Evolutionary conservation across 441 rosid species (phyloP).

Genomic region (Sinapis alba): DNA sequence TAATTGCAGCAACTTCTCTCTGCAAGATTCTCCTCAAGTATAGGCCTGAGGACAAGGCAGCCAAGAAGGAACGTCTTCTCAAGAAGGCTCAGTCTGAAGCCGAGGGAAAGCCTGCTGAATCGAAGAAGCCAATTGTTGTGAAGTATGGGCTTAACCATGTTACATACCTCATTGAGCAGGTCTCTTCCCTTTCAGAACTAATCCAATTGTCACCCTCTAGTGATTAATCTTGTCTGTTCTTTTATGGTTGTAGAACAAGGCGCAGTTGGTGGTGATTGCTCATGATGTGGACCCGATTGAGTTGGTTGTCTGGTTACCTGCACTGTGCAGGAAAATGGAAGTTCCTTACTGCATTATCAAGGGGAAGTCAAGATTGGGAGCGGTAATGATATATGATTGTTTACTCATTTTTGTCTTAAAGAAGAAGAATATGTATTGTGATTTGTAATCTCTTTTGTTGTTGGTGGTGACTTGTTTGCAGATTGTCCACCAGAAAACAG

Average conservation of each 20-base stretch:
- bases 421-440: neutral
- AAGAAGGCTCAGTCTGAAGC: slow-evolving; percentile 69
- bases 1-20: slow-evolving; percentile 46
- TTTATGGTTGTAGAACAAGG: slow-evolving; percentile 19
- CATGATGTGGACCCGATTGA: slow-evolving; percentile 46
- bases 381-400: slow-evolving; percentile 46
- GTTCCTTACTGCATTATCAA: slow-evolving; percentile 77
- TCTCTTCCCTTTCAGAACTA: neutral
- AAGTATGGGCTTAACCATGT: slow-evolving; percentile 85
- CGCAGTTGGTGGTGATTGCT: slow-evolving; percentile 28
- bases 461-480: slow-evolving; percentile 21
- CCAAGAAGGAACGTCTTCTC: slow-evolving; percentile 72
- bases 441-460: neutral
- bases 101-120: slow-evolving; percentile 65
- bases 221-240: neutral
- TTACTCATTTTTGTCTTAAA: neutral
- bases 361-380: slow-evolving; percentile 46
- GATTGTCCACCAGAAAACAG: slow-evolving; percentile 86
- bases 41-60: slow-evolving; percentile 80
- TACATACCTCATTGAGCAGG: slow-evolving; percentile 81
- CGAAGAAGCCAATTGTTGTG: slow-evolving; percentile 75
- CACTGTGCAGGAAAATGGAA: slow-evolving; percentile 84
- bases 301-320: slow-evolving; percentile 85
- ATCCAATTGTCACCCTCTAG: neutral
- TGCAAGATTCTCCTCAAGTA: slow-evolving; percentile 79